phyloP scores from a whole-genome alignment of 768 basidiomycete genomes.

The Leccinum variicolor region DNA sequence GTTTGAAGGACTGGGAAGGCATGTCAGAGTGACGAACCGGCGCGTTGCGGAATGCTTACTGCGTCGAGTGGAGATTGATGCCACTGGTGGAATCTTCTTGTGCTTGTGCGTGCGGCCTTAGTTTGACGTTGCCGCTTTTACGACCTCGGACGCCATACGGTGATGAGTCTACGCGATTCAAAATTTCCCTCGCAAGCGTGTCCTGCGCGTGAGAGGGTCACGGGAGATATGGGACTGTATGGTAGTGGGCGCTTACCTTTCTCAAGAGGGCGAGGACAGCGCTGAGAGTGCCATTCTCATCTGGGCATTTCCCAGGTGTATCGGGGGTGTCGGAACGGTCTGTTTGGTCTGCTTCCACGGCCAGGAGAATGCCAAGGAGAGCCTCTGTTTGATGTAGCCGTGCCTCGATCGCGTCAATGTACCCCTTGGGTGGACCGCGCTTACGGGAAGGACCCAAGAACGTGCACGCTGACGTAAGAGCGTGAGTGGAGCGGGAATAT shows the following conservation, averaged over 20 bases:
- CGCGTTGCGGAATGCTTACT: constrained; percentile 42
- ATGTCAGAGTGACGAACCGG: background rate
- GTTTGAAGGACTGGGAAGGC: constrained; percentile 59
- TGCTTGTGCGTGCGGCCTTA: constrained; percentile 18
- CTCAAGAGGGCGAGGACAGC: constrained; percentile 48
- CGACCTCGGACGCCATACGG: constrained; percentile 76
- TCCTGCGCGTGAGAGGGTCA: constrained; percentile 45
- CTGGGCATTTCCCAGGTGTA: constrained; percentile 30
- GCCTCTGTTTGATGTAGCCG: constrained; percentile 90
- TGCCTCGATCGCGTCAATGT: constrained; percentile 93
- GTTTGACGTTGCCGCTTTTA: constrained; percentile 39
- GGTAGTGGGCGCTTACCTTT: constrained; percentile 36
- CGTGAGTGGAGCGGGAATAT: background rate
- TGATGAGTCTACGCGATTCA: constrained; percentile 76
- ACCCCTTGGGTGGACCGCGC: constrained; percentile 89
- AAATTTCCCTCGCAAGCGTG: constrained; percentile 74
- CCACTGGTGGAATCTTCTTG: constrained; percentile 15
- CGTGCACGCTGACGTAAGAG: constrained; percentile 54
- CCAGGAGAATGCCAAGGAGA: constrained; percentile 75
- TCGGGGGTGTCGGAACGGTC: constrained; percentile 24
- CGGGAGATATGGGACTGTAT: background rate
- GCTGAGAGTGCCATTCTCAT: constrained; percentile 13
- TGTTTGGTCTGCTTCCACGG: constrained; percentile 33
- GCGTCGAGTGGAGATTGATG: constrained; percentile 53
- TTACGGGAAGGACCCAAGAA: constrained; percentile 78